Evolutionary conservation across 2,329 filamentous ascomycete genomes (phyloP), one percentile per base, ranked within the genome.

Genomic region (Fusarium siculi): DNA sequence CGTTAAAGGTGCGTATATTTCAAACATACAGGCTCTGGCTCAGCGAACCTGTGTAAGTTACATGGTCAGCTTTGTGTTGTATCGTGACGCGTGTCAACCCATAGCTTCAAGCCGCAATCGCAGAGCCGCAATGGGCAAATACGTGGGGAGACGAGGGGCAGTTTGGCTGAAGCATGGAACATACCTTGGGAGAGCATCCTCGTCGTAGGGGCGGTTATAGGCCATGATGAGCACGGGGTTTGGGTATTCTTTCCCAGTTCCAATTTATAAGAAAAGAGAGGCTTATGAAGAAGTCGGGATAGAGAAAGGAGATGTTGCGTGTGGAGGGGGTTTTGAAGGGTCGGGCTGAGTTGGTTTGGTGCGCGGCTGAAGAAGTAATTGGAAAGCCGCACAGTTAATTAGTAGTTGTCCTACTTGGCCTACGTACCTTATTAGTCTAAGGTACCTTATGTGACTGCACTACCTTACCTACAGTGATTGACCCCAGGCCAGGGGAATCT

Each of bases 151-250:
- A 53, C 37, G 75, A 67, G 66, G 70, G 70, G 67, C 60, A 72
- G 30, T 40, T 25, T 52, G 66, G 39, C 37, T 58, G 58, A 52
- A 28, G 39, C 42, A 68, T 32, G 23, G 34, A 21, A 39, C 66
- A 59, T 63, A 96, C 93, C 94, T 94, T 80, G 96, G 96, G 73
- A 99, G 90, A 81, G 95, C 93, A 86, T 99, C 96, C 39, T 95
- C 95, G 82, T 99, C 97, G 86, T 95, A 96, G 63, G 92, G 90
- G 82, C 91, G 91, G 84, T 97, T 97, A 88, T 98, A 98, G 63
- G 96, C 96, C 96, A 98, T 98, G 69, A 30, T 70, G 52, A 56
- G 42, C 63, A 36, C 44, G 60, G 46, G 42, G 19, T 53, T 52
- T 47, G 28, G 34, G 28, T 47, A 37, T 50, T 46, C 50, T 58